A percentile compares a stretch with the other conserved stretches of the same genome.
phyloP scores from a whole-genome alignment of 2,329 filamentous ascomycete genomes.

The Alternaria triticimaculans region DNA sequence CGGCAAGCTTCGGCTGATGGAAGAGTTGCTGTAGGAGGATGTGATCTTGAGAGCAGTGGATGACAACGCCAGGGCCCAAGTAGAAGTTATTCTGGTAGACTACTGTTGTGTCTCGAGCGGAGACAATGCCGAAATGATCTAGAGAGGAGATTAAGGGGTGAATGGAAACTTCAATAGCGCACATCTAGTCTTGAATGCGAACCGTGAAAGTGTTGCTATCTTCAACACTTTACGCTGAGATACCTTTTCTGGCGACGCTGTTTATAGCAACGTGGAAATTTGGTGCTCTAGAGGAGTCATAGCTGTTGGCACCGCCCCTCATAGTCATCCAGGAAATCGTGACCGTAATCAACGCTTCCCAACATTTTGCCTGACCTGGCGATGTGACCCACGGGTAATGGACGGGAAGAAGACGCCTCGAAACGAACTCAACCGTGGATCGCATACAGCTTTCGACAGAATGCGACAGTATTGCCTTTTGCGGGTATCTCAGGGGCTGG shows the following conservation, averaged over 20 bases:
- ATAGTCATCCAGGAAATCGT: background rate
- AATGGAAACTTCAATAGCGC: background rate
- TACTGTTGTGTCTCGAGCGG: background rate
- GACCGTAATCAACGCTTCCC: background rate
- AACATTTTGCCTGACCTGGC: background rate
- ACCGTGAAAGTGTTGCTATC: constrained; percentile 3
- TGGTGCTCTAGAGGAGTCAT: background rate
- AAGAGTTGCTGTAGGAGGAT: background rate
- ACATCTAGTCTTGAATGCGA: background rate
- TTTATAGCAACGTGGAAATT: background rate
- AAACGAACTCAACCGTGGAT: background rate
- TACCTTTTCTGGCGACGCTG: background rate
- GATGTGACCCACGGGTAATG: background rate
- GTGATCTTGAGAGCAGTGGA: background rate
- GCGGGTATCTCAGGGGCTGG: background rate
- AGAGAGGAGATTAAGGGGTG: background rate
- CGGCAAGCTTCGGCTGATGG: too few species aligned
- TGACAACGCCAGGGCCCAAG: background rate
- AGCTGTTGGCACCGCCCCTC: background rate
- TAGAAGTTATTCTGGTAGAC: background rate
- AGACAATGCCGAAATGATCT: background rate
- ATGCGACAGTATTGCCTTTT: background rate
- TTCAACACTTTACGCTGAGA: constrained; percentile 3
- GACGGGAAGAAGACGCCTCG: background rate
- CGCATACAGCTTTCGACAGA: background rate